These are phyloP conservation scores for Medicago ruthenica DNA, from an alignment of 306 rosid species.

Conservation along the genomic window DNA sequence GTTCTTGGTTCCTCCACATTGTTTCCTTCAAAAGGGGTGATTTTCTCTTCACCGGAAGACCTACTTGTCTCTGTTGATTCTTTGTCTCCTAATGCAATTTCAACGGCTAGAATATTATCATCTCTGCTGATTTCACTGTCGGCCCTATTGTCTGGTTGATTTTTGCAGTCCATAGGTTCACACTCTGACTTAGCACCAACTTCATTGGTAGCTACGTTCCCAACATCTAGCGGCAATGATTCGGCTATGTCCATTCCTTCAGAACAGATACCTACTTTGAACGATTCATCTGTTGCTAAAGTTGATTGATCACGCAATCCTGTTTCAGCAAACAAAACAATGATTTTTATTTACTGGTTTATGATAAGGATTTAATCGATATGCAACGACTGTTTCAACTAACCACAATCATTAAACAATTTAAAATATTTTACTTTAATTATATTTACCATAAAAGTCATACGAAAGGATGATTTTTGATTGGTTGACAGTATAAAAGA, in stretches of 20 bases:
- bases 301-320: slow-evolving; percentile 46
- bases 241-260: slow-evolving; percentile 39
- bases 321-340: slow-evolving; percentile 41
- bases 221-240: slow-evolving; percentile 42
- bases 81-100: slow-evolving; percentile 37
- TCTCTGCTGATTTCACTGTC: slow-evolving; percentile 33
- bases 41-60: slow-evolving; percentile 37
- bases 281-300: slow-evolving; percentile 38
- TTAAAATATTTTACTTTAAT: not conserved
- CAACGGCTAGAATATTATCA: slow-evolving; percentile 28
- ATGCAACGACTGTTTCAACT: not conserved
- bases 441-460: not conserved
- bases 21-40: slow-evolving; percentile 27
- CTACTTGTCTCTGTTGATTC: slow-evolving; percentile 39
- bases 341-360: not conserved
- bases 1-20: slow-evolving; percentile 39
- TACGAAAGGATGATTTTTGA: not conserved
- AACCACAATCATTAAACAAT: not conserved
- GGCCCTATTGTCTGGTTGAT: slow-evolving; percentile 32
- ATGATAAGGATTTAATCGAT: not conserved
- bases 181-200: slow-evolving; percentile 43
- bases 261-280: slow-evolving; percentile 30
- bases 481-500: not conserved
- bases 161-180: slow-evolving; percentile 42
- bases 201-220: slow-evolving; percentile 19